phyloP scores from a whole-genome alignment of 805 yeast genomes.

The Barnettozyma vustinii region DNA sequence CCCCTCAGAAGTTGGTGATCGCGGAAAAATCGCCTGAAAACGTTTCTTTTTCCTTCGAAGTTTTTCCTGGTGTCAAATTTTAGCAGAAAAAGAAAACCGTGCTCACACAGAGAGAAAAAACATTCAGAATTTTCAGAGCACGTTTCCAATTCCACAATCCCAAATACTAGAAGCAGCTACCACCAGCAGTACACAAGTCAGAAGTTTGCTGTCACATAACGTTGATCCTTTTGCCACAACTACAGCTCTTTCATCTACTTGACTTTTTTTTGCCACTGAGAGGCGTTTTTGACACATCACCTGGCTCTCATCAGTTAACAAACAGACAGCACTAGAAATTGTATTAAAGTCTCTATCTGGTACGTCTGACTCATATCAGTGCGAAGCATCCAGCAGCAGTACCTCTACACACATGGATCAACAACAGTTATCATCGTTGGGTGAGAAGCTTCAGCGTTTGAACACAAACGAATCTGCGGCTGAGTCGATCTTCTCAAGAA shows the following conservation, averaged over 20 bases:
- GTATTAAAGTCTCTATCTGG: background rate
- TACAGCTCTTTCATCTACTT: no score
- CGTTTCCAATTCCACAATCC: background rate
- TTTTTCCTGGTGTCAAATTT: background rate
- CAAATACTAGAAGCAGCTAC: no score
- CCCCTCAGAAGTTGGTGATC: background rate
- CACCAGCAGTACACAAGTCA: background rate
- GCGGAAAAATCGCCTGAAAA: background rate
- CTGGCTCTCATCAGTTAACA: background rate
- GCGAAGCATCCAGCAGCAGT: background rate
- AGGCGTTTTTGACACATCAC: conserved; percentile 1
- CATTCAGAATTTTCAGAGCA: background rate
- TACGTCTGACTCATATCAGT: background rate
- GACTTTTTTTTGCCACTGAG: background rate
- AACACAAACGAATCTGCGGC: conserved; percentile 21
- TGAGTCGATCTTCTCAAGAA: conserved; percentile 22
- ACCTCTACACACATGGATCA: conserved; percentile 2
- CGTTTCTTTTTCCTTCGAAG: background rate
- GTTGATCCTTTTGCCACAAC: background rate
- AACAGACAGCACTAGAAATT: background rate
- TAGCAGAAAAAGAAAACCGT: background rate
- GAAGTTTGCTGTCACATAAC: background rate
- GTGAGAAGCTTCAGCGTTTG: conserved; percentile 15
- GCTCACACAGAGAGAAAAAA: background rate
- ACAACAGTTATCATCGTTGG: conserved; percentile 5